These are phyloP conservation scores for Mycena pura DNA, from an alignment of 768 basidiomycete species.

Conservation along the genomic window DNA sequence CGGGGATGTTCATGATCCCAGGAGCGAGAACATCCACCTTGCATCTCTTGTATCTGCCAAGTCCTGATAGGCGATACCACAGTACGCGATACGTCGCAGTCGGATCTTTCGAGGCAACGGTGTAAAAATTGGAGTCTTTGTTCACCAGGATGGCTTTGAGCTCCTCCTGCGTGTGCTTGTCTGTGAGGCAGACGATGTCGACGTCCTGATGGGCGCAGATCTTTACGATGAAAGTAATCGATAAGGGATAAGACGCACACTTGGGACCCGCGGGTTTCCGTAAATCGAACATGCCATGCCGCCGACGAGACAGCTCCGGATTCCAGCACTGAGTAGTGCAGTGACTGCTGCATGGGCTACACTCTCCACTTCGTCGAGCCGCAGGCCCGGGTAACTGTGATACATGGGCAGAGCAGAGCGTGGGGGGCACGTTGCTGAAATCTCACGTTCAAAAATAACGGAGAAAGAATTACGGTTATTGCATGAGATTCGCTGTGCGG, in stretches of 20 bases:
- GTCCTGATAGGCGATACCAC: constrained; percentile 42
- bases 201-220: constrained; percentile 44
- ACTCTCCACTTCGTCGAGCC: constrained; percentile 31
- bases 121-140: constrained; percentile 42
- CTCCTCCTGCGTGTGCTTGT: constrained; percentile 38
- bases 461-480: background rate
- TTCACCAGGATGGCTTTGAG: constrained; percentile 47
- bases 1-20: constrained; percentile 44
- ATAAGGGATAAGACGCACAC: constrained; percentile 35
- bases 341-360: constrained; percentile 35
- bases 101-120: constrained; percentile 44
- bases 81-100: constrained; percentile 49
- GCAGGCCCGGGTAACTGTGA: too few species aligned
- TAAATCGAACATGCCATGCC: constrained; percentile 47
- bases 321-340: constrained; percentile 30
- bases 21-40: constrained; percentile 50
- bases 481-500: background rate
- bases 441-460: constrained; percentile 8
- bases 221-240: background rate
- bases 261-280: constrained; percentile 43
- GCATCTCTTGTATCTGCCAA: constrained; percentile 33
- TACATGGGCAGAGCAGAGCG: constrained; percentile 9
- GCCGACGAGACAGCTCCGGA: constrained; percentile 46
- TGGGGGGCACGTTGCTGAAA: constrained; percentile 12
- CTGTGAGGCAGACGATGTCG: constrained; percentile 51